Conservation (phyloP, 495 filamentous ascomycete genomes). For the Penicillium subrubescens region DNA sequence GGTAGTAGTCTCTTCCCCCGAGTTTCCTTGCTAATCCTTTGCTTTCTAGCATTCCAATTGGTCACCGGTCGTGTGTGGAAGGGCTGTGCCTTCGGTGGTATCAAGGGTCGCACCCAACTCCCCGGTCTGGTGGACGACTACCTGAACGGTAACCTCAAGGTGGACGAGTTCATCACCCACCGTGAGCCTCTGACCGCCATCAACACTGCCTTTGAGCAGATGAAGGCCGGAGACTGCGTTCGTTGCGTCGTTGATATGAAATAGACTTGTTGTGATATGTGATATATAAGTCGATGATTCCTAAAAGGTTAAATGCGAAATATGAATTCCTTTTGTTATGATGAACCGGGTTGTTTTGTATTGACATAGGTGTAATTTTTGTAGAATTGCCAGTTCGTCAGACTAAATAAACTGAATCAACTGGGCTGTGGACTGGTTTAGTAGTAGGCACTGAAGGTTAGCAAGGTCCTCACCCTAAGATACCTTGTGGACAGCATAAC, state of each 20-base stretch:
- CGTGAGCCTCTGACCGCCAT: conserved; percentile 77
- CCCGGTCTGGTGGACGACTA: conserved; percentile 90
- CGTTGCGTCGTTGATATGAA: conserved; percentile 69
- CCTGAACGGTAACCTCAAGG: conserved; percentile 85
- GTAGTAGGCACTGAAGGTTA: conserved; percentile 15
- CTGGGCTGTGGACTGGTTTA: conserved; percentile 3
- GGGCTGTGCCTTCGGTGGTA: conserved; percentile 95
- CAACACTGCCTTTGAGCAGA: conserved; percentile 86
- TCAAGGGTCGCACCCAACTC: conserved; percentile 95
- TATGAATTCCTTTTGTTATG: conserved; percentile 26
- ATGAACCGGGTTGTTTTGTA: background rate
- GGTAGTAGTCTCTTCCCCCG: background rate
- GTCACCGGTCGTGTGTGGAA: conserved; percentile 98
- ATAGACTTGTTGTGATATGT: conserved; percentile 20
- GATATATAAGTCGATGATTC: conserved; percentile 14
- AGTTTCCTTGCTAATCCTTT: background rate
- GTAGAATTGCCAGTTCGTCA: background rate
- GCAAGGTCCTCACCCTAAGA: conserved; percentile 29
- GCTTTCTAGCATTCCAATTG: conserved; percentile 83
- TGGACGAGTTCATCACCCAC: conserved; percentile 99
- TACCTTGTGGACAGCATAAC: conserved; percentile 16
- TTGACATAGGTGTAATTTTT: background rate
- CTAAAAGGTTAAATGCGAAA: conserved; percentile 30
- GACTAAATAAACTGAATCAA: too few relatives aligned
- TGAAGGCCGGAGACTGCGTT: conserved; percentile 96